Percentiles rank a stretch among this genome's conserved stretches.
Evolutionary conservation across 257 asterid species (phyloP).

Genomic region (Solanum peruvianum): DNA sequence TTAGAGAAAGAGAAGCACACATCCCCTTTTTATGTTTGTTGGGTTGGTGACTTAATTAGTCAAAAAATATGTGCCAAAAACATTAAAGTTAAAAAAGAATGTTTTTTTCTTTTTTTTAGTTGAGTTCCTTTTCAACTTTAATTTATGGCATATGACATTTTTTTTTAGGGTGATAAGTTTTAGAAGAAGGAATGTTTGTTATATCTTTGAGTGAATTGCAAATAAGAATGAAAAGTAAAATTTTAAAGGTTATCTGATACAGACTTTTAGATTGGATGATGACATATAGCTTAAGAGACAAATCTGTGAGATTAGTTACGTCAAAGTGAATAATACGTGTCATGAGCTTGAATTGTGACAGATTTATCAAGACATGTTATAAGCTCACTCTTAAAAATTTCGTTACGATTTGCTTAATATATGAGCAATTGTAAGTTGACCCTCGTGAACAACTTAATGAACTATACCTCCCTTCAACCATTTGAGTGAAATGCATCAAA

Average conservation of each 20-base stretch:
- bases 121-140: not conserved
- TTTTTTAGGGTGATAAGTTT: not conserved
- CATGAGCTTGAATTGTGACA: rapidly evolving
- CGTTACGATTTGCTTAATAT: not conserved
- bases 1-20: not conserved
- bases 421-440: not conserved
- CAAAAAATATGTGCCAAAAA: not conserved
- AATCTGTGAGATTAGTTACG: not conserved
- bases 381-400: not conserved
- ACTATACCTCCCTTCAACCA: not conserved
- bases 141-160: not conserved
- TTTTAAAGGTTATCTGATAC: not conserved
- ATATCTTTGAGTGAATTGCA: not conserved
- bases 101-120: not conserved
- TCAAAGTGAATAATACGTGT: not conserved
- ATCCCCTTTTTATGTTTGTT: not conserved
- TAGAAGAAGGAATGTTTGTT: not conserved
- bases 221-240: not conserved
- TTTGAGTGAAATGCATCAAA: not conserved
- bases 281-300: not conserved
- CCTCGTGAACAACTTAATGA: not conserved
- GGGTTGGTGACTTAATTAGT: not conserved
- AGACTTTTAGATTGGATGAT: not conserved
- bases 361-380: not conserved
- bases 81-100: not conserved